Conservation (phyloP, 2,329 filamentous ascomycete species). For the Exophiala aquamarina region DNA sequence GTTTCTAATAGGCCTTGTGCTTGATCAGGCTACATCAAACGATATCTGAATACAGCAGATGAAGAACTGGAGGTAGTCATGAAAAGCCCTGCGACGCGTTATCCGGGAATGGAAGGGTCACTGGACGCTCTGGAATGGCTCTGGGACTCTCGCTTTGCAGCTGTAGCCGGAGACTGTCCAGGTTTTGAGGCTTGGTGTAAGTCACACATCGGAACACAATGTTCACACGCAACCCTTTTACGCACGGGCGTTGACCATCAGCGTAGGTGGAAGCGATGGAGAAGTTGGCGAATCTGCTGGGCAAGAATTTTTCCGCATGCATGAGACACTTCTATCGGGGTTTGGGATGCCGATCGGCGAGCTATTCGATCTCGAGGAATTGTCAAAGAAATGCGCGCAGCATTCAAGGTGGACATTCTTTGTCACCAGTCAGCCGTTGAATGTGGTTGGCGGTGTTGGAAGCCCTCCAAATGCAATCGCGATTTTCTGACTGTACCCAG, state of each 20-base stretch:
- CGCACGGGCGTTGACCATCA: too few relatives aligned
- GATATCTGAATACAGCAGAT: conserved; percentile 49
- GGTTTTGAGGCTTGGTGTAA: conserved; percentile 51
- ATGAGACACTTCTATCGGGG: conserved; percentile 24
- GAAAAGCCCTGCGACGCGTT: conserved; percentile 22
- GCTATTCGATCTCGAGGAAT: conserved; percentile 38
- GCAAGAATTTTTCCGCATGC: conserved; percentile 6
- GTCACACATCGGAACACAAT: too few relatives aligned
- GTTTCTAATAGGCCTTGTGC: too few relatives aligned
- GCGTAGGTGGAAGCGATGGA: too few relatives aligned
- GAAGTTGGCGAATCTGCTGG: too few relatives aligned
- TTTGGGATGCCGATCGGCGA: conserved; percentile 30
- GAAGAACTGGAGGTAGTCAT: conserved; percentile 35
- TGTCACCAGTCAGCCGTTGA: conserved; percentile 37
- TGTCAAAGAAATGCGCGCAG: conserved; percentile 35
- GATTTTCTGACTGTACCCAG: too few relatives aligned
- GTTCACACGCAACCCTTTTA: too few relatives aligned
- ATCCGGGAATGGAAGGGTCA: conserved; percentile 35
- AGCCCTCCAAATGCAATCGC: conserved; percentile 27
- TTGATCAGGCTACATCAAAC: conserved; percentile 61
- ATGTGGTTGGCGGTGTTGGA: conserved; percentile 24
- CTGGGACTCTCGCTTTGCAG: conserved; percentile 34
- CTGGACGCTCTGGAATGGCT: conserved; percentile 32
- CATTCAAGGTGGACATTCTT: conserved; percentile 46
- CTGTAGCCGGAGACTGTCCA: conserved; percentile 32